phyloP scores from a whole-genome alignment of 1,139 yeast genomes.

The Meyerozyma elateridarum region DNA sequence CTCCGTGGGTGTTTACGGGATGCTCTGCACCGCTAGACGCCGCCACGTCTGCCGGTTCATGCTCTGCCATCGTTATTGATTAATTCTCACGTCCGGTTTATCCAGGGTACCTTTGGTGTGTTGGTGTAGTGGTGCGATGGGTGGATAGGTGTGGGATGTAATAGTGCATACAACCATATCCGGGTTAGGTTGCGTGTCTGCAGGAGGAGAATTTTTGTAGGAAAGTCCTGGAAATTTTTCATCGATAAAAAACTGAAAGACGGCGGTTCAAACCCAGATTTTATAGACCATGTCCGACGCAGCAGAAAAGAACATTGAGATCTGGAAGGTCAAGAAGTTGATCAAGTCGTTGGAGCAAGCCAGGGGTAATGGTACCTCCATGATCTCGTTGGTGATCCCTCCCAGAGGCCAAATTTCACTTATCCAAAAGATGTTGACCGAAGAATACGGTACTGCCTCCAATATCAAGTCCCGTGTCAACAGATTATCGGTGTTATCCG shows the following conservation, averaged over 20 bases:
- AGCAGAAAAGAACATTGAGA: slow-evolving; percentile 85
- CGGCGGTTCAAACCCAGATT: too few relatives aligned
- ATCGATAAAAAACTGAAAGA: neutral
- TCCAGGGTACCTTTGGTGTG: too few relatives aligned
- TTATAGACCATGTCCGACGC: slow-evolving; percentile 56
- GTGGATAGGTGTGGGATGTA: too few relatives aligned
- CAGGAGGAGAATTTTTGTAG: too few relatives aligned
- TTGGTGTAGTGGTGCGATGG: too few relatives aligned
- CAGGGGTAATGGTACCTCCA: slow-evolving; percentile 97
- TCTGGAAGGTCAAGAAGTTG: slow-evolving; percentile 97
- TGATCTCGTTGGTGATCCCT: slow-evolving; percentile 94
- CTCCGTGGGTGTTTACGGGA: too few relatives aligned
- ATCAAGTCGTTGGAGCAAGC: slow-evolving; percentile 83
- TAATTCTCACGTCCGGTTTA: too few relatives aligned
- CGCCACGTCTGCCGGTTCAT: too few relatives aligned
- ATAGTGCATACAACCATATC: too few relatives aligned
- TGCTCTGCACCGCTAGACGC: too few relatives aligned
- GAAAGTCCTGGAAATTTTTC: slow-evolving; percentile 2
- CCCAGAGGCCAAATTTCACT: slow-evolving; percentile 92
- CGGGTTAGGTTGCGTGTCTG: slow-evolving; percentile 3
- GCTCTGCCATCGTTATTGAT: too few relatives aligned
- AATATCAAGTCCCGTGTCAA: slow-evolving; percentile 96
- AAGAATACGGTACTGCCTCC: slow-evolving; percentile 98
- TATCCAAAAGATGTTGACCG: slow-evolving; percentile 87
- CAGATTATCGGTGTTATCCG: slow-evolving; percentile 89